Base-by-base conservation (phyloP, 306 rosid species). In the Sphenostylis stenocarpa region DNA sequence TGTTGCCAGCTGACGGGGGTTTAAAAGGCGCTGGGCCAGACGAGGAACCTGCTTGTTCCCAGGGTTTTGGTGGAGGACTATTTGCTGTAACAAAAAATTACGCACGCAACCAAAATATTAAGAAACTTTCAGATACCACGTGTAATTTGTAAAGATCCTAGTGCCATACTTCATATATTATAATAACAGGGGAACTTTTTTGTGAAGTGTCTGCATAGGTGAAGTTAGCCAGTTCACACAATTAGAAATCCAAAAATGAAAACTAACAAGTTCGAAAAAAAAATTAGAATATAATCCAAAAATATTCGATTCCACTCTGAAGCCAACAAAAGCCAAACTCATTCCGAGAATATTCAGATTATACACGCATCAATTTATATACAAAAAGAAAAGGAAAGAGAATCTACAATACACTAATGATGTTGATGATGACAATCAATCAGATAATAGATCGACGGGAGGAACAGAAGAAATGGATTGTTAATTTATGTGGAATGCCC, bases 21-120 rank as follows among this genome's bases (percentile, higher is more conserved):
- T 77, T 96, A 71, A 92, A 96, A 57, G 99, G 99, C 21, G 93
- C 89, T 3, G 98, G 90, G 13, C 98, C 94, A 23, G 97, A 80
- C 3, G 99, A 91, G 49, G 87, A 81, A 79, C 98, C 97, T 15
- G 85, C 89, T 58, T 87, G 90, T 67, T 96, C 98, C 99, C 99
- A 96, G 7, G 98, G 99, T 78, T 96, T 96, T 14, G 90, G 94
- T 23, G 98, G 97, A 70, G 96, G 96, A 84, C 78, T 76, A 81
- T 79, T 85, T 44, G 78, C 99, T 96, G 88, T 88, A 85, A 77
- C 70, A 67, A 17, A 51, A 77, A 38, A 73, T 60, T 13, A 73
- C 11, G 68, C 14, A 83, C 28, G 19, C 70, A 57, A 6, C 38
- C 29, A 13, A 57, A 24, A 57, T 6, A 26, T 14, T 9, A 20